Evolutionary conservation across 1,284 basidiomycete genomes (phyloP), one percentile per base, ranked within the genome.

Genomic region (Omphalotus olearius): DNA sequence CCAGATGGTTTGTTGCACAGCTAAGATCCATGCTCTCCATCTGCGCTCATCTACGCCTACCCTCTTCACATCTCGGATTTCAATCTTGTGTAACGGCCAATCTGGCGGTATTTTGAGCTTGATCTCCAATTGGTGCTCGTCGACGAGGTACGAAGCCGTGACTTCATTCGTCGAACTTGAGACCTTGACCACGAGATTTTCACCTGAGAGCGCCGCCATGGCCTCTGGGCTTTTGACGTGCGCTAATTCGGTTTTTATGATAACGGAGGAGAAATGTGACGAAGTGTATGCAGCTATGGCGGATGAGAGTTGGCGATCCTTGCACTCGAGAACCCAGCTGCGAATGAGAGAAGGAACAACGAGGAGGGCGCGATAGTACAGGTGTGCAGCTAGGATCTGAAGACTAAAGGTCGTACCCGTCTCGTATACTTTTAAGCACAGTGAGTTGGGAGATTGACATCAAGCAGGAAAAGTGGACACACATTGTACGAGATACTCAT

Each of bases 121-220:
- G 52, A 99, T 86, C 70, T 99, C 96, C 63, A 99, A 83, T 39
- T 88, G 82, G 64, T 98, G 91, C 57, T 99, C 97, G 66, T 99
- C 97, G 0, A 99, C 88, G 6, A 82, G 76, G 64, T 98, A 99
- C 2, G 80, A 77, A 6, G 85, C 91, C 1, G 79, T 79, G 33
- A 93, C 86, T 62, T 95, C 90, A 57, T 86, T 86, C 18, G 86
- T 81, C 0, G 79, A 76, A 20, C 62, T 66, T 23, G 48, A 50
- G 23, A 93, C 88, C 64, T 88, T 93, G 68, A 99, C 74, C 5
- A 76, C 78, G 56, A 98, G 73, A 46, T 86, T 88, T 60, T 97
- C 94, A 60, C 93, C 90, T 1, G 78, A 78, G 3, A 98, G 75
- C 46, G 84, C 80, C 3, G 82, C 74, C 3, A 82, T 68, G 0